Evolutionary conservation across 148 eudicot genomes (phyloP).

Genomic region (Amaranthus cruentus): DNA sequence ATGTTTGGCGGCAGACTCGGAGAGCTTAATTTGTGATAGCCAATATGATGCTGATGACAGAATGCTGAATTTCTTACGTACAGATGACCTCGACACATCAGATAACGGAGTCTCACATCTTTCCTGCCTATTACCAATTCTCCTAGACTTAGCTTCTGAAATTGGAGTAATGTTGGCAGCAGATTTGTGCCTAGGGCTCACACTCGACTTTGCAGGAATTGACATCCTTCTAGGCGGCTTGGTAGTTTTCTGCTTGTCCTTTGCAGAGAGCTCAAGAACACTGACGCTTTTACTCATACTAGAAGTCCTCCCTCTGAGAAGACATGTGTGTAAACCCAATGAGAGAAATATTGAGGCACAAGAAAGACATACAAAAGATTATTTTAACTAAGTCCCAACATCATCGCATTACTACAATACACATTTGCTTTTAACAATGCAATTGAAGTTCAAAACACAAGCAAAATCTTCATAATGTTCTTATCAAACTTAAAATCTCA

Average conservation of each 20-base stretch:
- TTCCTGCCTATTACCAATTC: conserved; percentile 33
- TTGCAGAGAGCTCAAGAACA: conserved; percentile 59
- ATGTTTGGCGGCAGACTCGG: conserved; percentile 84
- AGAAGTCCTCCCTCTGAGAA: conserved; percentile 53
- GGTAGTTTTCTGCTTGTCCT: conserved; percentile 45
- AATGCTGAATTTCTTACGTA: conserved; percentile 48
- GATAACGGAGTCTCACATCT: conserved; percentile 55
- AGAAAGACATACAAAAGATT: not conserved
- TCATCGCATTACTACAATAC: not conserved
- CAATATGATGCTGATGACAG: conserved; percentile 74
- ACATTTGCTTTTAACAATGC: not conserved
- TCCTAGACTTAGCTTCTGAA: conserved; percentile 56
- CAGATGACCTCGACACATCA: conserved; percentile 56
- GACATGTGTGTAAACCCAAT: not conserved
- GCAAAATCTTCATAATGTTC: not conserved
- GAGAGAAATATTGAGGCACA: not conserved
- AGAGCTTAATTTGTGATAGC: conserved; percentile 83
- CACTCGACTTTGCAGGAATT: conserved; percentile 50
- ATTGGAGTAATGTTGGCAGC: conserved; percentile 52
- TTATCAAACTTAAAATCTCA: too few species aligned
- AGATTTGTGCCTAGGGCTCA: conserved; percentile 44
- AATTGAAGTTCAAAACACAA: not conserved
- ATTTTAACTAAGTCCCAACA: not conserved
- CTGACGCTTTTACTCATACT: conserved; percentile 64
- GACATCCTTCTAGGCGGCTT: conserved; percentile 85